Conservation (phyloP, 495 filamentous ascomycete genomes). For the Xylaria sp. region DNA sequence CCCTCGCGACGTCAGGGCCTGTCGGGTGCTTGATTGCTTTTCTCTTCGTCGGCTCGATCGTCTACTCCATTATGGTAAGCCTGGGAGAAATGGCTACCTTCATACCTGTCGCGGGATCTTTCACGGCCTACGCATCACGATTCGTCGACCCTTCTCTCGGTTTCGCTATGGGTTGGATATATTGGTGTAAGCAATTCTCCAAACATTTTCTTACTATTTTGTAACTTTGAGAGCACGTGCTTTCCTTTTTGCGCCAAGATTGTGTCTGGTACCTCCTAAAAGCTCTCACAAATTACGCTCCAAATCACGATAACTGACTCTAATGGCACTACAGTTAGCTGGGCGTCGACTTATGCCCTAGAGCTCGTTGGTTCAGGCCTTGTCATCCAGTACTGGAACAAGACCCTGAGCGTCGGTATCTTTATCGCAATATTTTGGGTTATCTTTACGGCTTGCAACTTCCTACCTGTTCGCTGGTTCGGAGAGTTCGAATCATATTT, state of each 20-base stretch:
- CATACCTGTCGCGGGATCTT: slow-evolving; percentile 76
- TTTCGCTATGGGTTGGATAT: slow-evolving; percentile 78
- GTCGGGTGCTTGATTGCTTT: slow-evolving; percentile 73
- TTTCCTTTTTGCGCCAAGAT: too few species aligned
- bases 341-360: slow-evolving; percentile 71
- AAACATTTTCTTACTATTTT: too few species aligned
- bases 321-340: too few species aligned
- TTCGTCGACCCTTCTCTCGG: slow-evolving; percentile 77
- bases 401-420: slow-evolving; percentile 61
- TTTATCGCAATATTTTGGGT: slow-evolving; percentile 82
- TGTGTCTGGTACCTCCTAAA: too few species aligned
- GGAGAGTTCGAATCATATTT: slow-evolving; percentile 81
- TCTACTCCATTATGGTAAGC: slow-evolving; percentile 66
- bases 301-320: too few species aligned
- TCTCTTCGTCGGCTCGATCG: slow-evolving; percentile 68
- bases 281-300: too few species aligned
- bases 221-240: too few species aligned
- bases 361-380: slow-evolving; percentile 77
- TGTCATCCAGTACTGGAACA: slow-evolving; percentile 79
- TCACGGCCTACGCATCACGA: slow-evolving; percentile 75
- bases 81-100: slow-evolving; percentile 77
- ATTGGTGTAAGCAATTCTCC: too few species aligned
- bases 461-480: slow-evolving; percentile 70
- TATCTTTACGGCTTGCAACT: slow-evolving; percentile 69
- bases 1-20: slow-evolving; percentile 68